Base-by-base conservation (phyloP, 2,329 filamentous ascomycete genomes). In the Gremmenia infestans region DNA sequence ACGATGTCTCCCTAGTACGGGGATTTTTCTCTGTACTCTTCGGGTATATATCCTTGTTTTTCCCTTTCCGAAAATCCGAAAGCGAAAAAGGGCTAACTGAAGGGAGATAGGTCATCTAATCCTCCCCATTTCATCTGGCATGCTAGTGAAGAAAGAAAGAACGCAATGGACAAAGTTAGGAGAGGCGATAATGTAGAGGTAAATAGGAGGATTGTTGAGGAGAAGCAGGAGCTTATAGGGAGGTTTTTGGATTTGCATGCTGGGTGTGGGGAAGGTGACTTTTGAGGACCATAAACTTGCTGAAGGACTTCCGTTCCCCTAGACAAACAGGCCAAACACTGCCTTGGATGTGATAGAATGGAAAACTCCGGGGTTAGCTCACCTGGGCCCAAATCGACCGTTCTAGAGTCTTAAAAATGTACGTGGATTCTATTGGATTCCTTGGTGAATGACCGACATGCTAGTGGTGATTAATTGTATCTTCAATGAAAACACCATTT, bases 201-300 rank as follows among this genome's bases (percentile, higher is more conserved):
- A 37, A 60, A 60, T 49, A 40, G 42, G 32, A 49, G n/a, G 39
- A 43, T 57, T 15, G 54, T 48, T 28, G 22, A 40, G 11, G 49
- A 57, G 46, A 54, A 48, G 23, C 52, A 48, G 9, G 25, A 25
- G 43, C 6, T 59, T 14, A 45, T 59, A 12, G 23, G 28, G 23
- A 46, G 50, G 32, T 57, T 57, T 32, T 55, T 48, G 28, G 54
- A 59, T n/a, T 52, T 57, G 46, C 57, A 59, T 55, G 43, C 37
- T 43, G 54, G 8, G 14, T 51, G 32, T 23, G n/a, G 35, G 25
- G 48, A 45, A 15, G 25, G 36, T 50, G 37, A 45, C 11, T 14
- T 45, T 11, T 15, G 42, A 45, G 42, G 11, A 4, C 28, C 2
- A 12, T 12, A 9, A 32, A 32, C 28, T 12, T 32, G 28, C 28